These are phyloP conservation scores for Fusarium penzigii DNA, from an alignment of 2,329 filamentous ascomycete species.

Conservation along the genomic window DNA sequence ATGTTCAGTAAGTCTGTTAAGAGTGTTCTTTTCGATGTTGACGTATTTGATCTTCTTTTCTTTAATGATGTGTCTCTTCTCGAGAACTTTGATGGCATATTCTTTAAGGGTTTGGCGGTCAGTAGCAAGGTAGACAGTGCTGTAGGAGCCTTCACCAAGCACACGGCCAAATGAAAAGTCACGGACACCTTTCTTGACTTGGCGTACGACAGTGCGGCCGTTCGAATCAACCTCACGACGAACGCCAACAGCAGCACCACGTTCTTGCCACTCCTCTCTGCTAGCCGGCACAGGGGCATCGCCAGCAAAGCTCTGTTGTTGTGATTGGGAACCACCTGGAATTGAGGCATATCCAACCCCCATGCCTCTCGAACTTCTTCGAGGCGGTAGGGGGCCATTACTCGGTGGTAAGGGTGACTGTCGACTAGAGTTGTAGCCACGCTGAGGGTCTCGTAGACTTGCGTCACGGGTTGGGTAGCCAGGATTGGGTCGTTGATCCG, in stretches of 20 bases:
- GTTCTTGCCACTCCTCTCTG: slow-evolving; percentile 94
- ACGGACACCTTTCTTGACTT: slow-evolving; percentile 94
- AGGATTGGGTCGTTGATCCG: slow-evolving; percentile 61
- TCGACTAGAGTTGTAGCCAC: slow-evolving; percentile 63
- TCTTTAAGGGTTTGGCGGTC: slow-evolving; percentile 93
- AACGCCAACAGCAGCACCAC: slow-evolving; percentile 83
- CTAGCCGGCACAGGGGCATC: slow-evolving; percentile 53
- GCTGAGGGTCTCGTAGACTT: slow-evolving; percentile 61
- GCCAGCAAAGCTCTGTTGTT: slow-evolving; percentile 35
- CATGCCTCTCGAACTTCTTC: slow-evolving; percentile 74
- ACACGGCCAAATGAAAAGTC: slow-evolving; percentile 93
- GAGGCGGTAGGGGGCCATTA: slow-evolving; percentile 67
- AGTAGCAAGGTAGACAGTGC: slow-evolving; percentile 88
- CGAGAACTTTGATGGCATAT: slow-evolving; percentile 96
- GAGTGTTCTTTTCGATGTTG: slow-evolving; percentile 98
- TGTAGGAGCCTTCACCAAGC: slow-evolving; percentile 95
- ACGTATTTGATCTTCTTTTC: slow-evolving; percentile 99
- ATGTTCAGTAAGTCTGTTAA: slow-evolving; percentile 94
- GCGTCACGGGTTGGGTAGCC: slow-evolving; percentile 62
- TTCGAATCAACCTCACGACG: slow-evolving; percentile 82
- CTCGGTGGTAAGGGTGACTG: slow-evolving; percentile 50
- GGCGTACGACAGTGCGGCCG: slow-evolving; percentile 77
- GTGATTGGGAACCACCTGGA: slow-evolving; percentile 23
- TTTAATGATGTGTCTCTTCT: slow-evolving; percentile 99
- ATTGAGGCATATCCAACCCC: slow-evolving; percentile 53